Percentiles rank a stretch among this genome's conserved stretches.
Conservation (phyloP, 2,329 filamentous ascomycete species). For the Fusarium scirpi region DNA sequence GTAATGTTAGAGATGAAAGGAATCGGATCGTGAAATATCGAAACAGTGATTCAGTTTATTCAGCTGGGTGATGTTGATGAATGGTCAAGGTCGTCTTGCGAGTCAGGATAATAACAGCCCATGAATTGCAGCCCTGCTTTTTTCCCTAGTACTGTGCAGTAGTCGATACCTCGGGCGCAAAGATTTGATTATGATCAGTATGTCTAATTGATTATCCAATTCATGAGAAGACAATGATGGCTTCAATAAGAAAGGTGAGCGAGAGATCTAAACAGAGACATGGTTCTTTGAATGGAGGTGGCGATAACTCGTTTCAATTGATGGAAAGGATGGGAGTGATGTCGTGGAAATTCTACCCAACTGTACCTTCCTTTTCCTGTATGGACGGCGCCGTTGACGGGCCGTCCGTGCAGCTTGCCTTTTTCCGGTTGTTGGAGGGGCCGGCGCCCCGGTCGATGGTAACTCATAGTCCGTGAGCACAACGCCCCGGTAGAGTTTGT, state of each 20-base stretch:
- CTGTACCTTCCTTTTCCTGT: conserved; percentile 7
- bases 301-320: conserved; percentile 29
- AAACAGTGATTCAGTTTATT: conserved; percentile 11
- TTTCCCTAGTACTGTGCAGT: neutral
- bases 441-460: conserved; percentile 32
- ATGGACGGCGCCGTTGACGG: conserved; percentile 19
- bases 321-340: conserved; percentile 20
- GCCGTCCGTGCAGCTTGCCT: conserved; percentile 26
- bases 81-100: conserved; percentile 19
- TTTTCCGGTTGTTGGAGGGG: conserved; percentile 39
- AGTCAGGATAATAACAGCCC: conserved; percentile 22
- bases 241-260: neutral
- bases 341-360: conserved; percentile 21
- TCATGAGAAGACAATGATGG: neutral
- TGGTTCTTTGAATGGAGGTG: conserved; percentile 13
- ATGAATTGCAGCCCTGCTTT: conserved; percentile 31
- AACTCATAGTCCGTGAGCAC: neutral
- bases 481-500: conserved; percentile 6
- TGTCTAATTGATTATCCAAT: conserved; percentile 3
- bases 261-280: neutral
- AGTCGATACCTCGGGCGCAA: conserved; percentile 17
- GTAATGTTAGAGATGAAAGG: neutral
- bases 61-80: conserved; percentile 16
- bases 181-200: conserved; percentile 4
- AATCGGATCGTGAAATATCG: neutral